Evolutionary conservation across 139 green algal genomes (phyloP).

Genomic region (Picochlorum sp.): DNA sequence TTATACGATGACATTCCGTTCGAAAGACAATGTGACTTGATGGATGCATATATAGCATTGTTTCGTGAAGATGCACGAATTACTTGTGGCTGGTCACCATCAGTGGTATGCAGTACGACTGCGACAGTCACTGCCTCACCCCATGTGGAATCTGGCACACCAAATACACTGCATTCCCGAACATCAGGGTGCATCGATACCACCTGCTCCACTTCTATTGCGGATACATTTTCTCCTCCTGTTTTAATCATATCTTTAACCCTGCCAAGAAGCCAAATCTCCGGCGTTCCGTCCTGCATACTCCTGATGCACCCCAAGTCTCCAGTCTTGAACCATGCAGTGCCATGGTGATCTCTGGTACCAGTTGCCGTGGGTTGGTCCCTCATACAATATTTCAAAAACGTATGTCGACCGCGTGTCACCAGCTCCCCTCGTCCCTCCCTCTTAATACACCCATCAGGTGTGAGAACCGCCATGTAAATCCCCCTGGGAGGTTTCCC

Average conservation of each 20-base stretch:
- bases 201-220: constrained; percentile 49
- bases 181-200: constrained; percentile 45
- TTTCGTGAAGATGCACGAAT: constrained; percentile 3
- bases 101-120: constrained; percentile 45
- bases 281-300: constrained; percentile 31
- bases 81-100: constrained; percentile 21
- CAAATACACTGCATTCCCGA: constrained; percentile 62
- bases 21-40: constrained; percentile 26
- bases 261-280: constrained; percentile 71
- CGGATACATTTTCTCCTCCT: constrained; percentile 83
- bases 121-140: constrained; percentile 64
- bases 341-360: neutral
- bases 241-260: constrained; percentile 84
- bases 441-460: neutral
- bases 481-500: constrained; percentile 37
- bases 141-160: constrained; percentile 57
- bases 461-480: constrained; percentile 27
- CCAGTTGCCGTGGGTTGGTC: constrained; percentile 5
- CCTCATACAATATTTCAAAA: constrained; percentile 65
- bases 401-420: constrained; percentile 61
- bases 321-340: neutral
- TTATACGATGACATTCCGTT: constrained; percentile 56
- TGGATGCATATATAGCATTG: neutral
- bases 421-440: constrained; percentile 52
- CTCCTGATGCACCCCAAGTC: constrained; percentile 19